Conservation (phyloP, 148 eudicot species). For the Camellia japonica region DNA sequence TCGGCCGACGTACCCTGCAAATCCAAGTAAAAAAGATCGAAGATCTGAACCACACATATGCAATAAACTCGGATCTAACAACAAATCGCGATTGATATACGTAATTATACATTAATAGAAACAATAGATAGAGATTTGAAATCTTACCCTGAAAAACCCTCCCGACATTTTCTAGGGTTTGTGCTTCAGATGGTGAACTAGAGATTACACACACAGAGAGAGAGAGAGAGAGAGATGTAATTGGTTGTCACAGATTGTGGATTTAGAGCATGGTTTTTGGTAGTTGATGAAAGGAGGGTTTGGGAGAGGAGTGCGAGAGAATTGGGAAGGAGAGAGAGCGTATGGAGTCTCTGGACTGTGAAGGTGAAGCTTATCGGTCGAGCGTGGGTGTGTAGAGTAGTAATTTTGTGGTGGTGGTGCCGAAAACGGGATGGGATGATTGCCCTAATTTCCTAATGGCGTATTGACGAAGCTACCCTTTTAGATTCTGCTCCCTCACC, state of each 20-base stretch:
- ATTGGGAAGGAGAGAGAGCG: background rate
- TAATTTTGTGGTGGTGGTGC: background rate
- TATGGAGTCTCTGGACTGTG: background rate
- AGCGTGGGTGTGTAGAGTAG: background rate
- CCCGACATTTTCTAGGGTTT: constrained; percentile 99
- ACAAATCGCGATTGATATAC: background rate
- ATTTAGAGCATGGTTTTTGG: background rate
- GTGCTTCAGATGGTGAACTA: constrained; percentile 3
- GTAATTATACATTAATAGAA: background rate
- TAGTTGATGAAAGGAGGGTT: background rate
- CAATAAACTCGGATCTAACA: background rate
- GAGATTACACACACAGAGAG: too few relatives aligned
- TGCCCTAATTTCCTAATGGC: constrained; percentile 10
- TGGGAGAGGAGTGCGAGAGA: too few relatives aligned
- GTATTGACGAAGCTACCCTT: constrained; percentile 10
- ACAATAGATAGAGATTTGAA: background rate
- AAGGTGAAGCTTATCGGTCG: background rate
- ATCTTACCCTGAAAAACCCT: constrained; percentile 87
- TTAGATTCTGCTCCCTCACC: too few relatives aligned
- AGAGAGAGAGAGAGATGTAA: background rate
- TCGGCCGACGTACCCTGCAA: constrained; percentile 93
- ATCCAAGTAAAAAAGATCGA: constrained; percentile 11
- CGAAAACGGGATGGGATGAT: background rate
- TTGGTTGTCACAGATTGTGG: background rate
- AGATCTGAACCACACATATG: constrained; percentile 1